Evolutionary conservation across 805 yeast species (phyloP).

Genomic region (Scheffersomyces ergatensis): DNA sequence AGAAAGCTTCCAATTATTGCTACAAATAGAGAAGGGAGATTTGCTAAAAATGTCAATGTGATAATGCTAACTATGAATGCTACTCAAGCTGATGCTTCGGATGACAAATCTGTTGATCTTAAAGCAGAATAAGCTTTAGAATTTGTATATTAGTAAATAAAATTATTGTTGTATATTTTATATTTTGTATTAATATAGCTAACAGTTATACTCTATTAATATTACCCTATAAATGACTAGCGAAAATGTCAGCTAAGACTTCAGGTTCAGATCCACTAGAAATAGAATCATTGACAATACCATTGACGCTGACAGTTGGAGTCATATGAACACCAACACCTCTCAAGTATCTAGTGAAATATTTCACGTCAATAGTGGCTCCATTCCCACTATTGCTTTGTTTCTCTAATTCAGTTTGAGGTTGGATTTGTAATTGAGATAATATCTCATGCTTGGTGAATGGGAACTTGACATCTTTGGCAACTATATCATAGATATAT

Average conservation of each 20-base stretch:
- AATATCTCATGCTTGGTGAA: conserved; percentile 28
- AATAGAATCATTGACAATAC: conserved; percentile 54
- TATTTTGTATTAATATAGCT: too few relatives aligned
- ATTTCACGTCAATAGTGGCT: conserved; percentile 63
- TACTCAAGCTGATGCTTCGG: conserved; percentile 57
- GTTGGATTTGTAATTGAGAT: conserved; percentile 35
- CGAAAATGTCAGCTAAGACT: conserved; percentile 40
- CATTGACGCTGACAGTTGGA: conserved; percentile 74
- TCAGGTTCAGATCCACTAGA: conserved; percentile 60
- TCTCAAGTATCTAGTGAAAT: conserved; percentile 69
- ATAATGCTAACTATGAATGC: too few relatives aligned
- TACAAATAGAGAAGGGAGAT: too few relatives aligned
- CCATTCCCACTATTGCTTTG: conserved; percentile 57
- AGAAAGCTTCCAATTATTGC: too few relatives aligned
- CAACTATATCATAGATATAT: conserved; percentile 45
- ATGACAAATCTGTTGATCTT: conserved; percentile 49
- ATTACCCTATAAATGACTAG: conserved; percentile 16
- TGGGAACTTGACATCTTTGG: conserved; percentile 24
- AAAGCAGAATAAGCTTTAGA: too few relatives aligned
- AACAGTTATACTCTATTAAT: too few relatives aligned
- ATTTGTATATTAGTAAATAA: too few relatives aligned
- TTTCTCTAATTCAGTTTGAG: conserved; percentile 19
- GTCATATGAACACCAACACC: conserved; percentile 83
- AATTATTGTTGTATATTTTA: too few relatives aligned
- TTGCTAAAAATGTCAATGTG: too few relatives aligned